These are phyloP conservation scores for Aspergillus ibericus DNA, from an alignment of 2,329 filamentous ascomycete species.

Conservation along the genomic window DNA sequence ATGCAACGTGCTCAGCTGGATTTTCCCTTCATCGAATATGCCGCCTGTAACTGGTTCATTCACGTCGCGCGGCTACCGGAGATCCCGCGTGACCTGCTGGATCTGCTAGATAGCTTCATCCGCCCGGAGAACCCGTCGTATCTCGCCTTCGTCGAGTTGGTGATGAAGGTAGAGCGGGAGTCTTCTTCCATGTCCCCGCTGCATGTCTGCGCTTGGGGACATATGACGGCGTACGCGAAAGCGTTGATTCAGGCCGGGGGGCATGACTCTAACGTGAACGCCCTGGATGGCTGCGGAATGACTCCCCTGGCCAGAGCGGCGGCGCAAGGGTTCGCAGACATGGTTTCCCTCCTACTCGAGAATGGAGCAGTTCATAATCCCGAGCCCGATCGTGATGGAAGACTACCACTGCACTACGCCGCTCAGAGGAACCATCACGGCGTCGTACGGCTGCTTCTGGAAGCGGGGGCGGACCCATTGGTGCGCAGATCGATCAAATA, in stretches of 20 bases:
- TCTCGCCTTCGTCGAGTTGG: neutral
- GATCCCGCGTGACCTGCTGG: slow-evolving; percentile 2
- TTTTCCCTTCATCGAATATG: slow-evolving; percentile 21
- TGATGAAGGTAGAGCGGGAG: neutral
- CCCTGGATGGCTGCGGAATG: neutral
- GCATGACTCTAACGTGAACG: neutral
- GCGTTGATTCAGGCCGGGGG: neutral
- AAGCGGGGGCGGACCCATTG: slow-evolving; percentile 16
- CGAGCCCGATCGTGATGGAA: slow-evolving; percentile 10
- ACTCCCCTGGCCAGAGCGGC: slow-evolving; percentile 7
- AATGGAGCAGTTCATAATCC: slow-evolving; percentile 15
- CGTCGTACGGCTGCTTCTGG: slow-evolving; percentile 19
- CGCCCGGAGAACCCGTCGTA: neutral
- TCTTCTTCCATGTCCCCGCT: slow-evolving; percentile 12
- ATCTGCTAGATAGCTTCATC: slow-evolving; percentile 8
- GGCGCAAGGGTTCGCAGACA: slow-evolving; percentile 13
- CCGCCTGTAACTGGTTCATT: slow-evolving; percentile 14
- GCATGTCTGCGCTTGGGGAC: slow-evolving; percentile 12
- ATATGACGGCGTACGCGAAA: slow-evolving; percentile 13
- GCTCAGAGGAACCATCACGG: slow-evolving; percentile 14
- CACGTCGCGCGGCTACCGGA: slow-evolving; percentile 10
- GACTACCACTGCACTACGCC: slow-evolving; percentile 22
- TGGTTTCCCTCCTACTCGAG: slow-evolving; percentile 15
- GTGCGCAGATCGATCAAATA: slow-evolving; percentile 2
- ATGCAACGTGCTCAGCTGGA: neutral